Evolutionary conservation across 177 flowering plant species (phyloP), one percentile per base, ranked within the genome.

Genomic region (Vitis hybrid): DNA sequence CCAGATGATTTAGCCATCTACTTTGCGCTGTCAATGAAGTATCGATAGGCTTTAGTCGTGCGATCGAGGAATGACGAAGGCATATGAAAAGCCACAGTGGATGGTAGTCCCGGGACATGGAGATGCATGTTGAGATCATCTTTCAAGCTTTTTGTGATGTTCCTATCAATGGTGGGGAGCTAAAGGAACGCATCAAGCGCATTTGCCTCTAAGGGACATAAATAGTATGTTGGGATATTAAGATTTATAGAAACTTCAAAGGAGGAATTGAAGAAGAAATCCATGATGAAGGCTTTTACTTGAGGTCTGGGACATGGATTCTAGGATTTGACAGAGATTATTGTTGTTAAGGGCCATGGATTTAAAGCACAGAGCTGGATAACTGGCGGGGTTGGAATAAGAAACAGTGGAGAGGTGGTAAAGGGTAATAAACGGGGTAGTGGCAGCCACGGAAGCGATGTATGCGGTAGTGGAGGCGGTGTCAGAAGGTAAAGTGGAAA

Each of bases 401-500:
- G 72, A 9, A 18, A 61, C 14, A 73, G 19, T 5, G 9, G 85
- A 86, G 53, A 85, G 72, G 52, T 64, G 77, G 81, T 15, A 68
- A 78, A 85, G 80, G 71, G 80, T 16, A 82, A 83, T 80, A 61
- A 72, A 55, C 1, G 84, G 80, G 71, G 65, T 26, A 69, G 81
- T 6, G 14, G 72, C 14, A 54, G 81, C 58, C 64, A 79, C 61
- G 49, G 20, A 58, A 64, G 31, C 1, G 73, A 78, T 62, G 75
- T 81, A 80, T 2, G 79, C 14, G 12, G 68, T 34, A 60, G 73
- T 74, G 51, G 81, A 67, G 77, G 71, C 81, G 22, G 77, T 54
- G 69, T 69, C 39, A 72, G 31, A 66, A 2, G 76, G 74, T 1
- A 70, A 67, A 15, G 59, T 20, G 51, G 76, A 10, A 63, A 68